A percentile compares a stretch with the other conserved stretches of the same genome.
Evolutionary conservation across 495 filamentous ascomycete species (phyloP).

Genomic region (Elasticomyces elasticus): DNA sequence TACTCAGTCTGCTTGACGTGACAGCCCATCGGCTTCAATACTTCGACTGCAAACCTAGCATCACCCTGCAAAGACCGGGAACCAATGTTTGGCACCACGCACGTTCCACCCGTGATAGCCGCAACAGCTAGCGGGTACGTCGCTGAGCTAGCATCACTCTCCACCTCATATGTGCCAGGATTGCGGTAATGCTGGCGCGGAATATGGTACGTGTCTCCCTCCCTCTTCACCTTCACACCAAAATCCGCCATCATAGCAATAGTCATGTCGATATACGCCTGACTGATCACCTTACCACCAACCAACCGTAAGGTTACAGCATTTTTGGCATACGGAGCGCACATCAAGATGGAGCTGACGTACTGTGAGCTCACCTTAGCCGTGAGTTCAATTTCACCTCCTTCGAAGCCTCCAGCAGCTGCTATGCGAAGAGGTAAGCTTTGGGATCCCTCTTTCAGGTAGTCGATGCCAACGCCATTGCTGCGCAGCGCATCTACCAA

Average conservation of each 20-base stretch:
- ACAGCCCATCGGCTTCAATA: slow-evolving; percentile 90
- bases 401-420: slow-evolving; percentile 77
- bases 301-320: slow-evolving; percentile 83
- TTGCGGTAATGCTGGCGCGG: slow-evolving; percentile 77
- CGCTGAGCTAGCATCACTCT: slow-evolving; percentile 95
- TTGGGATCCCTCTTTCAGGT: slow-evolving; percentile 51
- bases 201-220: slow-evolving; percentile 89
- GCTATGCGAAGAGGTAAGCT: slow-evolving; percentile 77
- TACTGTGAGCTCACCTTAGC: slow-evolving; percentile 96
- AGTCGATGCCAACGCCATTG: slow-evolving; percentile 76
- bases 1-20: slow-evolving; percentile 69
- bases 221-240: slow-evolving; percentile 66
- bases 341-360: slow-evolving; percentile 93
- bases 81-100: slow-evolving; percentile 93
- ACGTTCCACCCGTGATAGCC: slow-evolving; percentile 87
- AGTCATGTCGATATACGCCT: slow-evolving; percentile 98
- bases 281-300: slow-evolving; percentile 90
- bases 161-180: slow-evolving; percentile 77
- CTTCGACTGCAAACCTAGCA: slow-evolving; percentile 86
- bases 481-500: slow-evolving; percentile 82
- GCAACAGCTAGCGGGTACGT: slow-evolving; percentile 94
- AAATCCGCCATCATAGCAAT: slow-evolving; percentile 95
- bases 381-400: slow-evolving; percentile 81
- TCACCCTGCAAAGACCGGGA: slow-evolving; percentile 87
- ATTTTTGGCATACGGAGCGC: slow-evolving; percentile 88